phyloP scores from a whole-genome alignment of 2,329 filamentous ascomycete species.

The Laburnicola sp. region DNA sequence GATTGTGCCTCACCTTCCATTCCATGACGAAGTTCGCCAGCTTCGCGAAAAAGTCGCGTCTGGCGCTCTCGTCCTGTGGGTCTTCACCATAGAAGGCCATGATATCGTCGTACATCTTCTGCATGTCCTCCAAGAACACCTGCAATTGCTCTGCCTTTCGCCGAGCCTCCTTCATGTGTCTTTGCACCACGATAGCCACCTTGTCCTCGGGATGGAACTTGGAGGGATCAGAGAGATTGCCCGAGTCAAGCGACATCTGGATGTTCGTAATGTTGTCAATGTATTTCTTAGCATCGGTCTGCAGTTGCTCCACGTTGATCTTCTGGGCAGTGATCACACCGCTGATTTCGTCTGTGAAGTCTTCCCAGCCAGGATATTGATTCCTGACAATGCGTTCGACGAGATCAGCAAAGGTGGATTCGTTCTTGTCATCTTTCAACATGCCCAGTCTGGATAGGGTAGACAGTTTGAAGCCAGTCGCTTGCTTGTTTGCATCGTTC shows the following conservation, averaged over 20 bases:
- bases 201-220: slow-evolving; percentile 98
- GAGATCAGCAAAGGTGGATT: slow-evolving; percentile 91
- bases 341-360: slow-evolving; percentile 79
- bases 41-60: slow-evolving; percentile 93
- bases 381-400: slow-evolving; percentile 95
- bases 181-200: slow-evolving; percentile 85
- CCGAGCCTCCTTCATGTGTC: slow-evolving; percentile 94
- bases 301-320: slow-evolving; percentile 91
- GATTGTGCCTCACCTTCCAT: slow-evolving; percentile 69
- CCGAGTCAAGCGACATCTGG: slow-evolving; percentile 86
- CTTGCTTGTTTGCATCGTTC: slow-evolving; percentile 99
- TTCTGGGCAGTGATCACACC: slow-evolving; percentile 81
- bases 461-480: slow-evolving; percentile 94
- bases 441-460: slow-evolving; percentile 90
- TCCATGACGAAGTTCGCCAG: slow-evolving; percentile 86
- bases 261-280: slow-evolving; percentile 94
- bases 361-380: slow-evolving; percentile 95
- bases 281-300: slow-evolving; percentile 84
- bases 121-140: slow-evolving; percentile 91
- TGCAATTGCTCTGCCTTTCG: slow-evolving; percentile 96
- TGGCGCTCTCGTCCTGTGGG: slow-evolving; percentile 84
- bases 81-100: slow-evolving; percentile 98
- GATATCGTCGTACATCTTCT: slow-evolving; percentile 87
- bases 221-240: slow-evolving; percentile 93
- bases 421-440: slow-evolving; percentile 99